These are phyloP conservation scores for Chrysoporthe austroafricana DNA, from an alignment of 2,329 filamentous ascomycete genomes.

Conservation along the genomic window DNA sequence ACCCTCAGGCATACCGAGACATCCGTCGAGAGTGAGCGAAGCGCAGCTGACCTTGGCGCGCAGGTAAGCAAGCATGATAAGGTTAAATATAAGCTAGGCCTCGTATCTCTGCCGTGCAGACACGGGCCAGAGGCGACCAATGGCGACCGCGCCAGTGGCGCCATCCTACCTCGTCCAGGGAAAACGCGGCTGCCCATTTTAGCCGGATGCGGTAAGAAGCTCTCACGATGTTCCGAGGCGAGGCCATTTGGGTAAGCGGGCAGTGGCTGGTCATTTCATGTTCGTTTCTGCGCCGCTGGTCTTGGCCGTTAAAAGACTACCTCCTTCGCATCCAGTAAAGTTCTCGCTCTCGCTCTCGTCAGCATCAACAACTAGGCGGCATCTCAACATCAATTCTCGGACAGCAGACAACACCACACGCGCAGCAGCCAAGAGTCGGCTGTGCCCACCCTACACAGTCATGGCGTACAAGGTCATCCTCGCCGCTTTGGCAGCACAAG, in stretches of 20 bases:
- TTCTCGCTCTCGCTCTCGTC: background rate
- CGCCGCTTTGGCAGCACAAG: background rate
- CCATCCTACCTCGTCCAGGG: too few relatives aligned
- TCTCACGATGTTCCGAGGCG: background rate
- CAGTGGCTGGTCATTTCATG: background rate
- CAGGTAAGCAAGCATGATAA: background rate
- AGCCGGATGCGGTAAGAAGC: conserved; percentile 5
- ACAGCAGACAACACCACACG: background rate
- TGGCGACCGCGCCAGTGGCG: background rate
- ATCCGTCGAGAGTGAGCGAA: too few relatives aligned
- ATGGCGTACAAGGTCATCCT: conserved; percentile 9
- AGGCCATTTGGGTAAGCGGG: background rate
- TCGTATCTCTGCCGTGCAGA: background rate
- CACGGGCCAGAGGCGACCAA: background rate
- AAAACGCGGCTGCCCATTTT: background rate
- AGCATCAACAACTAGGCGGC: background rate
- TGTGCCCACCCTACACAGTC: background rate
- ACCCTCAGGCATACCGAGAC: too few relatives aligned
- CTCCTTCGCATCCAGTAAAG: too few relatives aligned
- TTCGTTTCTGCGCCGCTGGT: background rate
- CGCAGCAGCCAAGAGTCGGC: background rate
- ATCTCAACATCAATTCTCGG: background rate
- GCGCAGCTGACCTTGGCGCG: too few relatives aligned
- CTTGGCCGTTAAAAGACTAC: background rate
- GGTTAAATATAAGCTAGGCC: background rate